These are phyloP conservation scores for Grosmannia huntii DNA, from an alignment of 2,329 filamentous ascomycete species.

Conservation along the genomic window DNA sequence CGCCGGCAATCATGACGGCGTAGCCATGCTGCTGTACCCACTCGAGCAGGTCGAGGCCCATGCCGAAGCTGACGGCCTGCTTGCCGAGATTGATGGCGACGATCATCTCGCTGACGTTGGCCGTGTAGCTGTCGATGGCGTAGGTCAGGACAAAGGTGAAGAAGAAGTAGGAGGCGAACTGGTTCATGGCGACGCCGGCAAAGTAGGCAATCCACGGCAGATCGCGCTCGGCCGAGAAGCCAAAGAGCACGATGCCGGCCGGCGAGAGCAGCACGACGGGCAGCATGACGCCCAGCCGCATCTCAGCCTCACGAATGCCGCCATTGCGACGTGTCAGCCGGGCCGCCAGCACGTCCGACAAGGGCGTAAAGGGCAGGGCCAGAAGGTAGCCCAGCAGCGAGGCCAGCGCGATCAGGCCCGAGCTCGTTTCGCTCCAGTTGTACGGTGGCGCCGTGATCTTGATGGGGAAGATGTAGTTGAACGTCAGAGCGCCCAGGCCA, in stretches of 20 bases:
- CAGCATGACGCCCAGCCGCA: conserved; percentile 28
- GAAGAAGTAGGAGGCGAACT: conserved; percentile 39
- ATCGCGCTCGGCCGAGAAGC: conserved; percentile 23
- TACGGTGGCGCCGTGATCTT: conserved; percentile 31
- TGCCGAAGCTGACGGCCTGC: conserved; percentile 40
- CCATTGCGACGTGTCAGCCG: conserved; percentile 28
- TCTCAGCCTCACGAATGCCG: conserved; percentile 35
- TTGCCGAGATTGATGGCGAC: conserved; percentile 47
- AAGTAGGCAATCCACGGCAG: conserved; percentile 35
- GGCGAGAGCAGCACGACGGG: conserved; percentile 26
- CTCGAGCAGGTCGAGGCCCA: conserved; percentile 35
- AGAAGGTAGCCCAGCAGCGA: conserved; percentile 22
- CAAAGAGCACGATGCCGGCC: conserved; percentile 29
- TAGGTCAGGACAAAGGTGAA: conserved; percentile 48
- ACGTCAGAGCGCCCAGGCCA: conserved; percentile 33
- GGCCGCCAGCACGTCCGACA: conserved; percentile 29
- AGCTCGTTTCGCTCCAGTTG: conserved; percentile 30
- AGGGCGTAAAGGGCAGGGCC: conserved; percentile 30
- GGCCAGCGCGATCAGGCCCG: conserved; percentile 31
- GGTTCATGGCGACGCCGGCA: conserved; percentile 32
- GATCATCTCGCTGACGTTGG: conserved; percentile 49
- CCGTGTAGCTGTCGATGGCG: conserved; percentile 44
- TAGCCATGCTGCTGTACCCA: conserved; percentile 38
- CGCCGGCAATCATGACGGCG: conserved; percentile 35
- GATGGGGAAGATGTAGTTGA: conserved; percentile 36